Conservation (phyloP, 306 rosid genomes). For the Trifolium repens region DNA sequence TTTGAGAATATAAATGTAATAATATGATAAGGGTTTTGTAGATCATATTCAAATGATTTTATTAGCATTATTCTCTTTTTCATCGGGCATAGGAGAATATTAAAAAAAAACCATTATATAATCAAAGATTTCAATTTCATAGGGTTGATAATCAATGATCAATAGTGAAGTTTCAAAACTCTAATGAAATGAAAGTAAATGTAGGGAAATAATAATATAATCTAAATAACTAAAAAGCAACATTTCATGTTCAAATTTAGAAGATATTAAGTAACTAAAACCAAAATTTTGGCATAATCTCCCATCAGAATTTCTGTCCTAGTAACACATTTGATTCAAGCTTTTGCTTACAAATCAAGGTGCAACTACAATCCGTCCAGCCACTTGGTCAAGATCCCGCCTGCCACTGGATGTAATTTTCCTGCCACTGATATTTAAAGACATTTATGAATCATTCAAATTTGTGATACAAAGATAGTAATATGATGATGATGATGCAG, state of each 20-base stretch:
- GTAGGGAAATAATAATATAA: conserved; percentile 17
- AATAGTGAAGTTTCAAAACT: background rate
- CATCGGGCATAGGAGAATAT: no score
- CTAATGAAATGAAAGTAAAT: background rate
- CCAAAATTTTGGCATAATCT: background rate
- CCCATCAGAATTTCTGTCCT: background rate
- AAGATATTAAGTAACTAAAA: background rate
- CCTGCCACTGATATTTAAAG: conserved; percentile 43
- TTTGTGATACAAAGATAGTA: background rate
- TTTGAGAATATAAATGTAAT: no score
- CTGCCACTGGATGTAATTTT: conserved; percentile 49
- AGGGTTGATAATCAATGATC: background rate
- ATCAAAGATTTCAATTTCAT: no score
- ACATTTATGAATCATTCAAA: background rate
- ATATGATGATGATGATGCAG: background rate
- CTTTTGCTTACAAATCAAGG: conserved; percentile 36
- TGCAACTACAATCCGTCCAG: conserved; percentile 45
- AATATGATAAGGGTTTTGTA: no score
- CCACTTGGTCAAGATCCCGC: conserved; percentile 51
- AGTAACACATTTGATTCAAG: background rate
- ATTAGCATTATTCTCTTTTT: no score
- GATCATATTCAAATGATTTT: no score
- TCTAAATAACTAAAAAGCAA: conserved; percentile 13
- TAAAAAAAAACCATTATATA: no score
- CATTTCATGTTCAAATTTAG: background rate